Base-by-base conservation (phyloP, 2,329 filamentous ascomycete genomes). In the Podosphaera fusca region DNA sequence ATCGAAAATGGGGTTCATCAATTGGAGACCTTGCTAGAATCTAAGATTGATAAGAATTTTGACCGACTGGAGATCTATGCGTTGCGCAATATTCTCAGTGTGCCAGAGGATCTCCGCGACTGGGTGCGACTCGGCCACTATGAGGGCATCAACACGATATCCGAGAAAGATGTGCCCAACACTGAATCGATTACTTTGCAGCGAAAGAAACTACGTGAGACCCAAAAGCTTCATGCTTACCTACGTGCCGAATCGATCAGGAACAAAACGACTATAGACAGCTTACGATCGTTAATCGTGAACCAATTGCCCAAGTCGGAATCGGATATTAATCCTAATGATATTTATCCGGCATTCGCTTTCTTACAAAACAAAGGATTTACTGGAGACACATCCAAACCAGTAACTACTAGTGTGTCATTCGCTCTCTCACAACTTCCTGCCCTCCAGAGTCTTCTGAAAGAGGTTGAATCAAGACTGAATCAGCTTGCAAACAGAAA, bases 41-140 rank as follows among this genome's bases (percentile, higher is more conserved):
- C 84, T 50, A 84, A 81, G 64, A 86, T 90, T 61, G 86, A 92
- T 70, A 85, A 83, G 69, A 85, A 86, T 62, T 90, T 90, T 66
- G 86, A 92, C 72, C 81, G 84, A 61, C 84, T 90, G 64, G 86
- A 92, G 72, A 85, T 98, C 58, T 95, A 90, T 71, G 83, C 87
- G 55, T 75, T 98, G 73, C 76, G 87, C 62, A 95, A 95, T 67
- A 85, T 89, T 63, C 71, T 92, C 61, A 82, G 78, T 46, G 79
- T 90, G 45, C 79, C 79, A 54, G 79, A 82, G 34, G 85, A 90
- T 60, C 73, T 83, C 52, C 72, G 85, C 64, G 77, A 79, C 58
- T 95, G 85, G 80, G 82, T 96, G 61, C 75, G 84, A 56, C 73
- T 98, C 61, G 78, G 79, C 53, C 90, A 96, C 73, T 95, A 98